Percentiles rank a stretch among this genome's conserved stretches.
These are phyloP conservation scores for Pontederia crassipes DNA, from an alignment of 176 grass and related monocot species.

Conservation along the genomic window DNA sequence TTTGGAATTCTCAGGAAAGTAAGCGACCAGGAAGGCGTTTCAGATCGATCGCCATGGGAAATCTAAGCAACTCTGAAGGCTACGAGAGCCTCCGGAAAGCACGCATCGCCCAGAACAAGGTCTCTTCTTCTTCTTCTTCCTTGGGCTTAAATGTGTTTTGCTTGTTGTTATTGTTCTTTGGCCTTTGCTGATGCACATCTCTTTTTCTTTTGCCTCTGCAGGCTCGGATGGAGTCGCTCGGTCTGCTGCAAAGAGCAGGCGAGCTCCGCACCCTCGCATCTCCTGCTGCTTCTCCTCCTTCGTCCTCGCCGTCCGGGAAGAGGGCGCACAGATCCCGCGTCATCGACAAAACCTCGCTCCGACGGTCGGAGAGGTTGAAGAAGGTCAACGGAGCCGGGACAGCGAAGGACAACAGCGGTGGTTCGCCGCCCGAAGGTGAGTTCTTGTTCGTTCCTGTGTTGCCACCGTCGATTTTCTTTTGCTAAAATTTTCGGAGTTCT, in stretches of 20 bases:
- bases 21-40: no score
- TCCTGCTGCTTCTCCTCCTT: slow-evolving; percentile 13
- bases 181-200: background rate
- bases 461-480: background rate
- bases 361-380: slow-evolving; percentile 23
- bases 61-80: slow-evolving; percentile 26
- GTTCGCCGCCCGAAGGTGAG: background rate
- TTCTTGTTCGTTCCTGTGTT: background rate
- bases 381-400: no score
- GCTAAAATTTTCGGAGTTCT: slow-evolving; percentile 10
- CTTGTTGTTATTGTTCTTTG: slow-evolving; percentile 3
- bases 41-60: slow-evolving; percentile 15
- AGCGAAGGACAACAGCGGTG: background rate
- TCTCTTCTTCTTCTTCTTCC: slow-evolving; percentile 6
- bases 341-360: slow-evolving; percentile 35
- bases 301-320: slow-evolving; percentile 15
- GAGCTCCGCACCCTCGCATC: slow-evolving; percentile 43
- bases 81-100: slow-evolving; percentile 67
- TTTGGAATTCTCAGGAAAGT: no score
- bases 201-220: background rate
- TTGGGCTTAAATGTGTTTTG: background rate
- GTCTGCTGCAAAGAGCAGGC: slow-evolving; percentile 36
- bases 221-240: slow-evolving; percentile 69
- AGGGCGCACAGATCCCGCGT: slow-evolving; percentile 23
- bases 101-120: slow-evolving; percentile 68